Percentiles rank a stretch among this genome's conserved stretches.
Evolutionary conservation across 441 rosid species (phyloP).

Genomic region (Adansonia madagascariensis): DNA sequence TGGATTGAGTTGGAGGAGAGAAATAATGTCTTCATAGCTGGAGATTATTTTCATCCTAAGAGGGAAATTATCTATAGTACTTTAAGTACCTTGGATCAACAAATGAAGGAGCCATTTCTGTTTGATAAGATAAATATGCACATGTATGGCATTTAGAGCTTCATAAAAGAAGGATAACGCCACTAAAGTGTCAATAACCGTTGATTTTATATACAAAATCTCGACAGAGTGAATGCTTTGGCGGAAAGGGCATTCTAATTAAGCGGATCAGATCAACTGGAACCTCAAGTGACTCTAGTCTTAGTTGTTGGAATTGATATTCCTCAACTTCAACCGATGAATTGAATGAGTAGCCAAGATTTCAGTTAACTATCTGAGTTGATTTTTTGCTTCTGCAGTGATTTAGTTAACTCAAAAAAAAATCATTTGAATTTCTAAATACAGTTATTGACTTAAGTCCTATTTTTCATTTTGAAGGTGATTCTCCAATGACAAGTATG

Average conservation of each 20-base stretch:
- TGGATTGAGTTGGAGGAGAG: slow-evolving; percentile 79
- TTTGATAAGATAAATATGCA: slow-evolving; percentile 34
- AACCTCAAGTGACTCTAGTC: slow-evolving; percentile 7
- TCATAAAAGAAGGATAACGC: slow-evolving; percentile 22
- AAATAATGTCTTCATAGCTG: slow-evolving; percentile 67
- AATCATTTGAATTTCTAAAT: not conserved
- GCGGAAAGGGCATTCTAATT: slow-evolving; percentile 7
- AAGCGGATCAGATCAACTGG: slow-evolving; percentile 13
- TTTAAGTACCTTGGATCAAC: slow-evolving; percentile 49
- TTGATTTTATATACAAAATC: not conserved
- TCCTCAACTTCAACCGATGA: slow-evolving; percentile 5
- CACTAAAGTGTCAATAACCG: not conserved
- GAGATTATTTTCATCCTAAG: slow-evolving; percentile 67
- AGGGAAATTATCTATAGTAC: slow-evolving; percentile 49
- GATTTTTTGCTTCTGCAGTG: not conserved
- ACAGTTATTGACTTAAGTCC: not conserved
- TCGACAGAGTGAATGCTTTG: not conserved
- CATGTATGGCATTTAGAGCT: slow-evolving; percentile 27
- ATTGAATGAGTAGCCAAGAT: not conserved
- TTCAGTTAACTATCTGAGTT: not conserved
- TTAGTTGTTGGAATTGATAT: not conserved
- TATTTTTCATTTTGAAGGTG: slow-evolving; percentile 3
- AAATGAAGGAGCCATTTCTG: slow-evolving; percentile 56
- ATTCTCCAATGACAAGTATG: not conserved
- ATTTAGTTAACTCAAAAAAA: not conserved